Evolutionary conservation across 1,139 yeast species (phyloP).

Genomic region (Schwanniomyces etchellsii): DNA sequence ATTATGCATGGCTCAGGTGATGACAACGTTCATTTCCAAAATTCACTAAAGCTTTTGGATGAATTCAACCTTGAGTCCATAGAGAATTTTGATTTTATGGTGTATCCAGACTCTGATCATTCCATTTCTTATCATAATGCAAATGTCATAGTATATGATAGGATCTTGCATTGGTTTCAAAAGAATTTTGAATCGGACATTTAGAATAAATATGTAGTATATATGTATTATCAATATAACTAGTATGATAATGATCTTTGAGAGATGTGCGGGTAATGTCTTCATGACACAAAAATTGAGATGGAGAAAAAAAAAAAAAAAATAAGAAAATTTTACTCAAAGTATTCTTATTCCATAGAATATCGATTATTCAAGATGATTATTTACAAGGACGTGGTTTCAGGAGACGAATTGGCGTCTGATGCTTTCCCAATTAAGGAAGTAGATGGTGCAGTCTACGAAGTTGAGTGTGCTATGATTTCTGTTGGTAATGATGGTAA

Average conservation of each 20-base stretch:
- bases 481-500: conserved; percentile 79
- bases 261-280: background rate
- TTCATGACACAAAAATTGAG: background rate
- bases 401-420: conserved; percentile 95
- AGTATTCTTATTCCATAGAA: background rate
- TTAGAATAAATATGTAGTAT: no score
- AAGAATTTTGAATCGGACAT: conserved; percentile 47
- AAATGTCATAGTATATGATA: conserved; percentile 57
- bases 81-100: conserved; percentile 68
- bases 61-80: conserved; percentile 50
- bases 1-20: conserved; percentile 80
- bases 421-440: conserved; percentile 88
- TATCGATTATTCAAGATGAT: conserved; percentile 21
- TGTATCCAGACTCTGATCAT: conserved; percentile 79
- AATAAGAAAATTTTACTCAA: background rate
- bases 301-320: conserved; percentile 1
- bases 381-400: conserved; percentile 65
- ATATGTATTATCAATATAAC: no score
- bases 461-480: conserved; percentile 94
- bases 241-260: no score
- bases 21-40: conserved; percentile 78
- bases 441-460: conserved; percentile 90
- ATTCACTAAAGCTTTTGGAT: conserved; percentile 60
- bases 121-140: conserved; percentile 69
- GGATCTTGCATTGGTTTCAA: conserved; percentile 54